These are phyloP conservation scores for Boletus holoroseus DNA, from an alignment of 1,284 basidiomycete genomes.

Conservation along the genomic window DNA sequence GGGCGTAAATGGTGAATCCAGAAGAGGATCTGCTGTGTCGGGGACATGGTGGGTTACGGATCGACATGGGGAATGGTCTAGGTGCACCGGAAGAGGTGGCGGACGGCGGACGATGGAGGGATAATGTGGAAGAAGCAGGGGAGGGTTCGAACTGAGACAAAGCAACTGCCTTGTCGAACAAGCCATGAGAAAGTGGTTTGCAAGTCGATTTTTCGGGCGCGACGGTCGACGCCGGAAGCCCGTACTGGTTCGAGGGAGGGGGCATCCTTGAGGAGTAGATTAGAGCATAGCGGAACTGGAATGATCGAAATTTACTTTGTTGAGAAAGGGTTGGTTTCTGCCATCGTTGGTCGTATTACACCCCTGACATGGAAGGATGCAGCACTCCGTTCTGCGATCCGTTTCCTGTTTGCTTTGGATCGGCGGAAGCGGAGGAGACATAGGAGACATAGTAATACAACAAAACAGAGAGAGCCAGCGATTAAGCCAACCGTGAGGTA, in stretches of 20 bases:
- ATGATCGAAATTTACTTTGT: constrained; percentile 13
- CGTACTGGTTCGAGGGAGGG: constrained; percentile 41
- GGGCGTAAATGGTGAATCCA: constrained; percentile 21
- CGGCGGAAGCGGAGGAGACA: constrained; percentile 37
- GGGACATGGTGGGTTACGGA: constrained; percentile 11
- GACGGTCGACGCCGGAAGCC: constrained; percentile 42
- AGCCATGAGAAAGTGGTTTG: constrained; percentile 31
- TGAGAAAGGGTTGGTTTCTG: constrained; percentile 1
- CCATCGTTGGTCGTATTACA: constrained; percentile 31
- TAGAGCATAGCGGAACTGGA: neutral
- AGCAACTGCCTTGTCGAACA: constrained; percentile 36
- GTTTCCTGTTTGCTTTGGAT: constrained; percentile 36
- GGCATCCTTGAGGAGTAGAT: constrained; percentile 6
- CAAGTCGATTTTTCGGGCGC: constrained; percentile 45
- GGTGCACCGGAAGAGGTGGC: constrained; percentile 31
- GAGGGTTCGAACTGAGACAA: constrained; percentile 38
- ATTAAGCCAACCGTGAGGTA: constrained; percentile 43
- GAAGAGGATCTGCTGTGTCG: constrained; percentile 24
- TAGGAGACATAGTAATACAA: constrained; percentile 31
- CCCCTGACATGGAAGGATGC: constrained; percentile 48
- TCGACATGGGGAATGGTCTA: constrained; percentile 3
- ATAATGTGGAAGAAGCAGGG: constrained; percentile 33
- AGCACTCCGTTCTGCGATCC: constrained; percentile 36
- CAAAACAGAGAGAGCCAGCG: constrained; percentile 2
- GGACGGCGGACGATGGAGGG: constrained; percentile 1